Conservation (phyloP, 2,329 filamentous ascomycete species). For the Colletotrichum trifolii region DNA sequence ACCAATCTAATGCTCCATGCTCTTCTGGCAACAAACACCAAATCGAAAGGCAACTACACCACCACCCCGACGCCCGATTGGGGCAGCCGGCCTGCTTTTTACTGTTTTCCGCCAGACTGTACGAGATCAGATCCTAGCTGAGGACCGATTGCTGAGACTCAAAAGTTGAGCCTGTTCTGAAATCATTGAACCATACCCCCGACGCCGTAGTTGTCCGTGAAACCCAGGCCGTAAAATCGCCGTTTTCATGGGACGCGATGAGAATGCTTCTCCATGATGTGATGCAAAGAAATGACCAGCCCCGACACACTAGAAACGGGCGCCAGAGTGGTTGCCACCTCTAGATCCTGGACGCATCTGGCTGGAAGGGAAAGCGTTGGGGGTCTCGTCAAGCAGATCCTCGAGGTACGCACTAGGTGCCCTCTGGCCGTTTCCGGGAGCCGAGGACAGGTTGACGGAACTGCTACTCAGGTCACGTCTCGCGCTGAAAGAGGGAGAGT, state of each 20-base stretch:
- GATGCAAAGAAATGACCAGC: conserved; percentile 2
- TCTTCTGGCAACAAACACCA: conserved; percentile 11
- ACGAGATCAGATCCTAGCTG: background rate
- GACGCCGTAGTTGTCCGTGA: conserved; percentile 27
- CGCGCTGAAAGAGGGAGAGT: conserved; percentile 67
- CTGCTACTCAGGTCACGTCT: conserved; percentile 69
- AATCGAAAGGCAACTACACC: conserved; percentile 13
- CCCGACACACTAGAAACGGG: conserved; percentile 8
- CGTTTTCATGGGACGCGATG: conserved; percentile 26
- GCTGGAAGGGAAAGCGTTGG: conserved; percentile 59
- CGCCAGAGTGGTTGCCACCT: conserved; percentile 24
- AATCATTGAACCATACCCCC: conserved; percentile 25
- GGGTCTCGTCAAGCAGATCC: conserved; percentile 85
- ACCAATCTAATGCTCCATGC: conserved; percentile 36
- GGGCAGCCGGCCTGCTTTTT: conserved; percentile 5
- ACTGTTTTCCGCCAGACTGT: conserved; percentile 15
- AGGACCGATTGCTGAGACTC: conserved; percentile 10
- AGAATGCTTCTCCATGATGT: conserved; percentile 2
- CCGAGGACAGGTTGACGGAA: conserved; percentile 72
- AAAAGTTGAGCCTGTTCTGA: conserved; percentile 25
- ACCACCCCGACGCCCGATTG: conserved; percentile 12
- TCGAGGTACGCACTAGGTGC: conserved; percentile 92
- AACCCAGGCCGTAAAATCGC: conserved; percentile 23
- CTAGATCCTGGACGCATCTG: conserved; percentile 46
- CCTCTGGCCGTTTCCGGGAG: conserved; percentile 69